Percentiles rank a stretch among this genome's conserved stretches.
Conservation (phyloP, 2,329 filamentous ascomycete species). For the Davidsoniella virescens region DNA sequence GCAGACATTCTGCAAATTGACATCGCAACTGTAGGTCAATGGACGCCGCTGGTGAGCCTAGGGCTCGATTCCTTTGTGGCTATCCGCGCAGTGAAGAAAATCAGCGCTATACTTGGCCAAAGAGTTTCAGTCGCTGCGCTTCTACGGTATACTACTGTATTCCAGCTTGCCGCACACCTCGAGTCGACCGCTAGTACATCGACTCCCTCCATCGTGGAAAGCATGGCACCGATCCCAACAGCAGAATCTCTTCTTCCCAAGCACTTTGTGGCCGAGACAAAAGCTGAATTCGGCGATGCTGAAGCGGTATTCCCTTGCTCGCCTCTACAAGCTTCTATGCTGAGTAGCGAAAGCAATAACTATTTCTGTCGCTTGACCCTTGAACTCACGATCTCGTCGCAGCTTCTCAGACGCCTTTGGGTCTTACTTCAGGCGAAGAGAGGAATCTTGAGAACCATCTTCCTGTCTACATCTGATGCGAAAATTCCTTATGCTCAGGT, state of each 20-base stretch:
- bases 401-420: too few species aligned
- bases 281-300: slow-evolving; percentile 19
- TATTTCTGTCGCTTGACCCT: slow-evolving; percentile 64
- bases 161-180: slow-evolving; percentile 31
- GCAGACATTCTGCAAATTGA: slow-evolving; percentile 31
- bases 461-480: slow-evolving; percentile 46
- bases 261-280: slow-evolving; percentile 20
- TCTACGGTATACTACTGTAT: slow-evolving; percentile 51
- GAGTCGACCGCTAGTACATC: not conserved
- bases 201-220: not conserved
- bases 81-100: slow-evolving; percentile 46
- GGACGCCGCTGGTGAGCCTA: slow-evolving; percentile 59
- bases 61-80: slow-evolving; percentile 75
- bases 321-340: slow-evolving; percentile 40
- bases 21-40: slow-evolving; percentile 33
- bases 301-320: slow-evolving; percentile 57
- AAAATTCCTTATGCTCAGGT: slow-evolving; percentile 56
- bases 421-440: slow-evolving; percentile 45
- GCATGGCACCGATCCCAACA: not conserved
- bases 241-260: slow-evolving; percentile 16
- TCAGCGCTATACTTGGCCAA: slow-evolving; percentile 31
- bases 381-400: slow-evolving; percentile 33
- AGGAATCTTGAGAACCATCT: slow-evolving; percentile 62
- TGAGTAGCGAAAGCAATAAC: slow-evolving; percentile 31
- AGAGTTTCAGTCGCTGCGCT: slow-evolving; percentile 51